These are phyloP conservation scores for Wallemia ichthyophaga DNA, from an alignment of 1,284 basidiomycete genomes.

Conservation along the genomic window DNA sequence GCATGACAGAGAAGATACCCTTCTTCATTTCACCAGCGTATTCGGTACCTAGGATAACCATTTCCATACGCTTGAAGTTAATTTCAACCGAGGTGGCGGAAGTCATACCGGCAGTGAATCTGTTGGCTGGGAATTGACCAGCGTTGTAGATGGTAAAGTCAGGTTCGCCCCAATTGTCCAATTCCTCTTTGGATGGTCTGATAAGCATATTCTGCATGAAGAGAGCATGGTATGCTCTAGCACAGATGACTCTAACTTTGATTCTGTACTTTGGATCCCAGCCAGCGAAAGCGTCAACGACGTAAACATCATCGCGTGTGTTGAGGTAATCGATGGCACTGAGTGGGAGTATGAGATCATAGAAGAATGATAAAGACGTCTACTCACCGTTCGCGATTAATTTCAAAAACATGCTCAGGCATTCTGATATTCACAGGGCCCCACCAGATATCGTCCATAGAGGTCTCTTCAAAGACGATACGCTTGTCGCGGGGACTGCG, in stretches of 20 bases:
- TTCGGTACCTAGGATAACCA: slow-evolving; percentile 99
- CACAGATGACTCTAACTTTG: slow-evolving; percentile 97
- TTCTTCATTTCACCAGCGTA: slow-evolving; percentile 99
- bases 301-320: slow-evolving; percentile 94
- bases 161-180: slow-evolving; percentile 83
- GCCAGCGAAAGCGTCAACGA: slow-evolving; percentile 94
- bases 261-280: slow-evolving; percentile 99
- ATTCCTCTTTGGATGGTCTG: slow-evolving; percentile 78
- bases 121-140: slow-evolving; percentile 98
- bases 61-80: slow-evolving; percentile 99
- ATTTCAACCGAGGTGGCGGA: slow-evolving; percentile 96
- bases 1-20: slow-evolving; percentile 99
- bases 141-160: slow-evolving; percentile 99
- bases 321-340: slow-evolving; percentile 92
- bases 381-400: slow-evolving; percentile 63
- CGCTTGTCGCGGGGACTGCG: slow-evolving; percentile 98
- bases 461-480: slow-evolving; percentile 91
- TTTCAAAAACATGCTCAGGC: slow-evolving; percentile 91
- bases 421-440: slow-evolving; percentile 98
- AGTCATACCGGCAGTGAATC: slow-evolving; percentile 99
- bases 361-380: background rate
- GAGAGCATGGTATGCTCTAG: slow-evolving; percentile 91
- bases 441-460: slow-evolving; percentile 98
- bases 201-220: slow-evolving; percentile 97
- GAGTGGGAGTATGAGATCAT: background rate